These are phyloP conservation scores for Erysimum cheiranthoides DNA, from an alignment of 345 rosid species.

Conservation along the genomic window DNA sequence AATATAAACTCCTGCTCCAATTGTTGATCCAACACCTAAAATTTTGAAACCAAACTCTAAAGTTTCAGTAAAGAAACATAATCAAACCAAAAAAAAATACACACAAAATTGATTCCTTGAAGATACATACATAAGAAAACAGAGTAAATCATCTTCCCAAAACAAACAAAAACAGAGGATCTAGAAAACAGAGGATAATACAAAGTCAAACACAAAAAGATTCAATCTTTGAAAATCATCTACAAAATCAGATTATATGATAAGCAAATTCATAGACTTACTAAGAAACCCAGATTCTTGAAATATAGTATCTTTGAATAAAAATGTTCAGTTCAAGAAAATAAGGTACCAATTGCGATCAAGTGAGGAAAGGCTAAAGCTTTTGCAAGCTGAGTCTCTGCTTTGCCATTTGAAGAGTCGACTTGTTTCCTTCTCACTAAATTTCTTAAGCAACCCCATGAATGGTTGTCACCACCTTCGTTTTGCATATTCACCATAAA, in stretches of 20 bases:
- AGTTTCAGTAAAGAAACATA: background rate
- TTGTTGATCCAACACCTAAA: slow-evolving; percentile 93
- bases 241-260: background rate
- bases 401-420: slow-evolving; percentile 59
- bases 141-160: background rate
- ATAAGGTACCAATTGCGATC: slow-evolving; percentile 69
- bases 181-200: background rate
- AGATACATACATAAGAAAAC: background rate
- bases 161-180: background rate
- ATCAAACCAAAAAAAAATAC: background rate
- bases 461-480: slow-evolving; percentile 42
- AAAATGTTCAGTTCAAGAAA: background rate
- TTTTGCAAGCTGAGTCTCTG: slow-evolving; percentile 64
- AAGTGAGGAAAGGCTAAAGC: slow-evolving; percentile 73
- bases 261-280: background rate
- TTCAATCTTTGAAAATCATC: background rate
- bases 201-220: slow-evolving; percentile 1
- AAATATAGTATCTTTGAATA: background rate
- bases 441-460: slow-evolving; percentile 54
- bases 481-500: slow-evolving; percentile 50
- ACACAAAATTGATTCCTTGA: background rate
- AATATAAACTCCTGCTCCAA: slow-evolving; percentile 97
- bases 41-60: background rate
- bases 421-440: slow-evolving; percentile 78
- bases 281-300: slow-evolving; percentile 15